Evolutionary conservation across 352 stramenopile species (phyloP), one percentile per base, ranked within the genome.

Genomic region (Pythium rhizo-oryzae): DNA sequence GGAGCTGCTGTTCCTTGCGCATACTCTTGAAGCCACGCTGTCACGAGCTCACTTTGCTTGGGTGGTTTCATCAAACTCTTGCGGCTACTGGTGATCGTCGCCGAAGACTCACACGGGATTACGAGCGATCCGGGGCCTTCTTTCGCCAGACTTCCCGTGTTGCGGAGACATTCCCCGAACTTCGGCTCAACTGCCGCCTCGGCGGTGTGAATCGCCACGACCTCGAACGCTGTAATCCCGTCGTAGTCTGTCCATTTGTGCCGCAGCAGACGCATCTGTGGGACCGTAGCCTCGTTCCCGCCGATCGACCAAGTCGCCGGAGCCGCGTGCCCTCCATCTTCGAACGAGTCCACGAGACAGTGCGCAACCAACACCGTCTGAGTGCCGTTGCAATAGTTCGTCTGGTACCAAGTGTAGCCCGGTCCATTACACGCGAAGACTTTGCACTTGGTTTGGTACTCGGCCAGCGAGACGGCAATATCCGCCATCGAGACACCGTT

Each of bases 401-500:
- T 47, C 18, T 47, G 41, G 41, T 47, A 47, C 41, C 41, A 47
- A 1, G 15, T 47, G 41, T 47, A 47, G 18, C 41, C 15, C 4
- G 18, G 41, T 8, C 41, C 41, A n/a, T 1, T 47, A 8, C 41
- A 21, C 5, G 12, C 21, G 41, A 47, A 9, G 2, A n/a, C 7
- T 1, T 1, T 1, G 41, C 41, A 19, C 15, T 47, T n/a, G 12
- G 13, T 47, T n/a, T 47, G 41, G 18, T 47, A 47, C 41, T 47
- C 41, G 8, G 8, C 12, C 6, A 47, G 11, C 2, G 41, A 8
- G n/a, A 85, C 56, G 33, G 51, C 50, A 55, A 75, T 83, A 37
- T 62, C 79, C 43, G 63, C 67, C 57, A 69, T 76, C 70, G 68
- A 77, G 23, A 58, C 65, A 23, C 72, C 70, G 49, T 70, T 73